Evolutionary conservation across 768 basidiomycete species (phyloP).

Genomic region (Pisolithus marmoratus): DNA sequence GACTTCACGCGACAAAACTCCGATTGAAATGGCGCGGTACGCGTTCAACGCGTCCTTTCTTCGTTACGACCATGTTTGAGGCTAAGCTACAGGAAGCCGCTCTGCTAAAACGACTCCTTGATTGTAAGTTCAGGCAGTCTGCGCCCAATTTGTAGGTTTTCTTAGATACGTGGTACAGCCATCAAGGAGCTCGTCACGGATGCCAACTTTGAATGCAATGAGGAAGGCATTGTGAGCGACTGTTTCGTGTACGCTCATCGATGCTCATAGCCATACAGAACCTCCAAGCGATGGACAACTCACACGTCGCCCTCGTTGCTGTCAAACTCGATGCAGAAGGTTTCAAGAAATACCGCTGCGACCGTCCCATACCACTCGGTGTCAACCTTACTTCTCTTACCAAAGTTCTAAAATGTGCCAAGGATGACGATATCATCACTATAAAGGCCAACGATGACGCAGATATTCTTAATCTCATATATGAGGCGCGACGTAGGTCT

Average conservation of each 20-base stretch:
- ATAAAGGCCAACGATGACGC: conserved; percentile 89
- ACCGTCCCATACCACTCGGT: conserved; percentile 89
- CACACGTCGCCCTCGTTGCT: conserved; percentile 94
- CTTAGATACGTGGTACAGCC: conserved; percentile 40
- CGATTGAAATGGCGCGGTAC: conserved; percentile 29
- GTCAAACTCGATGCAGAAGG: conserved; percentile 75
- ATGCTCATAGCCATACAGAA: conserved; percentile 34
- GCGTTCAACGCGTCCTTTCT: conserved; percentile 12
- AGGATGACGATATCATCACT: conserved; percentile 89
- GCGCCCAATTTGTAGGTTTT: conserved; percentile 5
- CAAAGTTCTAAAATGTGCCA: conserved; percentile 96
- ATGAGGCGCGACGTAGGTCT: conserved; percentile 80
- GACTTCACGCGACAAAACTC: conserved; percentile 27
- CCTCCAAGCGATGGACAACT: conserved; percentile 99
- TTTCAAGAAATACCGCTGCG: conserved; percentile 88
- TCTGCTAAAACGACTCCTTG: conserved; percentile 86
- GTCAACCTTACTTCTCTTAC: conserved; percentile 83
- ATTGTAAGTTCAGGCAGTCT: conserved; percentile 52
- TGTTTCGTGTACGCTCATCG: background rate
- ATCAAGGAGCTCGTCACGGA: conserved; percentile 97
- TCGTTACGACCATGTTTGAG: conserved; percentile 65
- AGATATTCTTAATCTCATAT: conserved; percentile 82
- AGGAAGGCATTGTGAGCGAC: conserved; percentile 78
- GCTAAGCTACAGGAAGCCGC: conserved; percentile 85
- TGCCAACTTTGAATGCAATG: conserved; percentile 96